Percentiles rank a stretch among this genome's conserved stretches.
Conservation (phyloP, 352 stramenopile species). For the Pythium aphanidermatum region DNA sequence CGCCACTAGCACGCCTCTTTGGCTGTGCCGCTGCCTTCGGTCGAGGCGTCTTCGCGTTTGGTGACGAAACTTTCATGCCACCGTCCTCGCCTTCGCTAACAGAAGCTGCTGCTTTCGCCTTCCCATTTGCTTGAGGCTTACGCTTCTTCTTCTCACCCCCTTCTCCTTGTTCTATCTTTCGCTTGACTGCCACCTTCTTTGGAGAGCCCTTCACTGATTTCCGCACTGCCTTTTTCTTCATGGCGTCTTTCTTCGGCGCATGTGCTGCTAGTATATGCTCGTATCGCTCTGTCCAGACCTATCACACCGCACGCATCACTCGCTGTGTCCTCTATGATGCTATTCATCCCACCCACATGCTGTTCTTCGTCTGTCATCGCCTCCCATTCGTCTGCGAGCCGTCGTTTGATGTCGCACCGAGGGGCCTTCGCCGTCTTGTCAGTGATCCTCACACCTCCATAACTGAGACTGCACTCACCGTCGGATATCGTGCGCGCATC, state of each 20-base stretch:
- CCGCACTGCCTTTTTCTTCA: not conserved
- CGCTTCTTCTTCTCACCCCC: conserved; percentile 16
- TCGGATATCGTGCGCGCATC: conserved; percentile 21
- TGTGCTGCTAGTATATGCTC: not conserved
- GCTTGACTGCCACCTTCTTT: conserved; percentile 14
- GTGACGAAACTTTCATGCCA: no score
- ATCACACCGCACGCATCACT: not conserved
- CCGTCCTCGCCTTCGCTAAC: conserved; percentile 5
- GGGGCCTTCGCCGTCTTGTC: conserved; percentile 19
- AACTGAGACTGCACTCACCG: conserved; percentile 8
- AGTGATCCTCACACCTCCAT: not conserved
- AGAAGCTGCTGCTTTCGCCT: no score
- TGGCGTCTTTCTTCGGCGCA: conserved; percentile 5
- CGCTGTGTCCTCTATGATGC: not conserved
- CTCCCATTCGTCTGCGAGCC: conserved; percentile 24
- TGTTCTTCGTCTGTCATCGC: conserved; percentile 23
- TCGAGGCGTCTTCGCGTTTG: not conserved
- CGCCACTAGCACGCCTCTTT: no score
- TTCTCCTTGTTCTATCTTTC: conserved; percentile 5
- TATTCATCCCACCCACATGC: conserved; percentile 14
- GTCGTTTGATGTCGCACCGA: conserved; percentile 20
- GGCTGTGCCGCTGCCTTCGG: not conserved
- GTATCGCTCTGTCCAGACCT: conserved; percentile 7
- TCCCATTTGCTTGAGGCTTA: not conserved
- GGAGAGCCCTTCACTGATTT: not conserved